phyloP scores from a whole-genome alignment of 129 eudicot genomes.

The Tagetes erecta region DNA sequence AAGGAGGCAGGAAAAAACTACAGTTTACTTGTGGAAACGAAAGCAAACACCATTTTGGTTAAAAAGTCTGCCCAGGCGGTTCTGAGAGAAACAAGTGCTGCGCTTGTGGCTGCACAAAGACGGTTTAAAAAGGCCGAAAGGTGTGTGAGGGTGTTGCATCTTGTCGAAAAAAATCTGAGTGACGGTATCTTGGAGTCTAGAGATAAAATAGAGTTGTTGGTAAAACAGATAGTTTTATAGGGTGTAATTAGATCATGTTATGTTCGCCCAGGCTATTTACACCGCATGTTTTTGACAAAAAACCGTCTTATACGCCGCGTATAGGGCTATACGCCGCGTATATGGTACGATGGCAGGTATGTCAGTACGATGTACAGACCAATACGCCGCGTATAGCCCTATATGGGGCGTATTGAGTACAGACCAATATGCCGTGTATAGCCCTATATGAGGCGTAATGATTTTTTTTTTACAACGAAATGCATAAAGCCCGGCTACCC shows the following conservation, averaged over 20 bases:
- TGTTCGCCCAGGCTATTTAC: too few relatives aligned
- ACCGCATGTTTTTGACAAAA: too few relatives aligned
- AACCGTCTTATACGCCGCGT: too few relatives aligned
- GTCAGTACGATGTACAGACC: too few relatives aligned
- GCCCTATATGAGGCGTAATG: too few relatives aligned
- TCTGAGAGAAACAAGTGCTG: slow-evolving; percentile 23
- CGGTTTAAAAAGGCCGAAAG: slow-evolving; percentile 32
- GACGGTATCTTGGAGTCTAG: slow-evolving; percentile 23
- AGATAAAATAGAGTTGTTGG: slow-evolving; percentile 27
- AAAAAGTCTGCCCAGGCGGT: slow-evolving; percentile 33
- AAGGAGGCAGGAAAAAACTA: slow-evolving; percentile 11
- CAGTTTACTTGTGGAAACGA: slow-evolving; percentile 20
- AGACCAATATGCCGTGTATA: too few relatives aligned
- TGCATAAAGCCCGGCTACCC: too few relatives aligned
- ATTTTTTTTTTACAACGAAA: too few relatives aligned
- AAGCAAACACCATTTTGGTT: slow-evolving; percentile 18
- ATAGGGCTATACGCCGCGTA: too few relatives aligned
- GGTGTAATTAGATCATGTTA: not conserved
- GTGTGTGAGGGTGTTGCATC: slow-evolving; percentile 29
- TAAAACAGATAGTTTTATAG: slow-evolving; percentile 5
- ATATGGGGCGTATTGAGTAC: too few relatives aligned
- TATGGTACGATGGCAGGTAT: too few relatives aligned
- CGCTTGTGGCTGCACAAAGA: slow-evolving; percentile 32
- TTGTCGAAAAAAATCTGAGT: slow-evolving; percentile 32
- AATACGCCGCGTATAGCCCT: too few relatives aligned